Evolutionary conservation across 345 rosid species (phyloP).

Genomic region (Alliaria petiolata): DNA sequence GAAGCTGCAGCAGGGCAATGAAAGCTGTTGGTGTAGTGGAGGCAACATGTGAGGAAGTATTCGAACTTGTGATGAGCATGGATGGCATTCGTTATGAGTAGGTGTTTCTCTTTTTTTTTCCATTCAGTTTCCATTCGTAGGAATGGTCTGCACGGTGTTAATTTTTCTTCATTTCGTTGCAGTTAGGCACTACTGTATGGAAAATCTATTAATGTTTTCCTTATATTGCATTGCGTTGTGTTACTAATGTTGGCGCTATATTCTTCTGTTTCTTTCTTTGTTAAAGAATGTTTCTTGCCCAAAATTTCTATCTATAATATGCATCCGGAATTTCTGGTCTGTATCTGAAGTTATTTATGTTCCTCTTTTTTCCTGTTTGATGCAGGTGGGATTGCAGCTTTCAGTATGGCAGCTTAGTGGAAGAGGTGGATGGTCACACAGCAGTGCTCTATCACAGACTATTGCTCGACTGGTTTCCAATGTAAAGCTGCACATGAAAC

Average conservation of each 20-base stretch:
- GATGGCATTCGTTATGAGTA: constrained; percentile 98
- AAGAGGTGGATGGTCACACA: constrained; percentile 99
- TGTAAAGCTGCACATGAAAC: constrained; percentile 42
- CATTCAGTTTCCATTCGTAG: not conserved
- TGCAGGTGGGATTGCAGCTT: constrained; percentile 99
- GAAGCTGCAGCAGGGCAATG: constrained; percentile 99
- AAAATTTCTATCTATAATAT: not conserved
- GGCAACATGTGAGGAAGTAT: constrained; percentile 96
- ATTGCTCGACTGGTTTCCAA: constrained; percentile 95
- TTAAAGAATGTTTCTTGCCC: not conserved
- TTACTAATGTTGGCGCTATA: not conserved
- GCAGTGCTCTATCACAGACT: constrained; percentile 95
- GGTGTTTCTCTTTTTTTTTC: constrained; percentile 38
- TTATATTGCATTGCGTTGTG: not conserved
- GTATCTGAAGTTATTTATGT: not conserved
- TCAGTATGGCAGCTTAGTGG: constrained; percentile 91
- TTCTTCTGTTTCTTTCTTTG: not conserved
- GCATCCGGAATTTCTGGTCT: not conserved
- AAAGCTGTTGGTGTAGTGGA: constrained; percentile 99
- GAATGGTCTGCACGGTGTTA: constrained; percentile 2
- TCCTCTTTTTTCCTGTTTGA: constrained; percentile 11
- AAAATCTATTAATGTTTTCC: not conserved
- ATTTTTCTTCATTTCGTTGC: not conserved
- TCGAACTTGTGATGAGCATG: constrained; percentile 99
- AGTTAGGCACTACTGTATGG: not conserved